Evolutionary conservation across 805 yeast species (phyloP), one percentile per base, ranked within the genome.

Genomic region (Pichia phayaonensis): DNA sequence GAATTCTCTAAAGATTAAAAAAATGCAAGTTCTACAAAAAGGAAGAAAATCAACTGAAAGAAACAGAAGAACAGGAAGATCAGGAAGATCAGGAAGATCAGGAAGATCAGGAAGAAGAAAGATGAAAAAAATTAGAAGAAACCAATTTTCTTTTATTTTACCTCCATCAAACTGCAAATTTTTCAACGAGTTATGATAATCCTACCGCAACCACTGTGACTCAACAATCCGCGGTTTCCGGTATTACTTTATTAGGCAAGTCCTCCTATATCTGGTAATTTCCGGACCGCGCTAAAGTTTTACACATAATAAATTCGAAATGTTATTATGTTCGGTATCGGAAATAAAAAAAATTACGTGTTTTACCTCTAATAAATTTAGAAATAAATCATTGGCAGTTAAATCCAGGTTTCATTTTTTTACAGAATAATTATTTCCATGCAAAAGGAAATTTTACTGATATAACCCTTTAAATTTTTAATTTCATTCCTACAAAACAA

Each of bases 141-240:
- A 39, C 4, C 20, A 34, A 34, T n/a, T 34, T 16, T n/a, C 38
- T 34, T 34, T n/a, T 34, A n/a, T 16, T n/a, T 16, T 11, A 34
- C 18, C 38, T 34, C 38, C 7, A 34, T 34, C 38, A 34, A 34
- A 16, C 18, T 39, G 44, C 48, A 45, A 45, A 45, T 39, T 45
- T 45, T 40, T 22, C 44, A 41, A 23, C 21, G 16, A 21, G n/a
- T 40, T 18, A 20, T 8, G 20, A 16, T 34, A 34, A 34, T 34
- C 38, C n/a, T 16, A 8, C 38, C 16, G 36, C 42, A 31, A 22
- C 22, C 3, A 15, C 21, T 26, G 55, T 56, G 58, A 57, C 59
- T 60, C 62, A 55, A 49, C 56, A 51, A 59, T 58, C 64, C 67
- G 66, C 66, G 67, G 53, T 63, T 61, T 58, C 64, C 65, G 63